Base-by-base conservation (phyloP, 2,329 filamentous ascomycete genomes). In the Parastagonospora nodorum region DNA sequence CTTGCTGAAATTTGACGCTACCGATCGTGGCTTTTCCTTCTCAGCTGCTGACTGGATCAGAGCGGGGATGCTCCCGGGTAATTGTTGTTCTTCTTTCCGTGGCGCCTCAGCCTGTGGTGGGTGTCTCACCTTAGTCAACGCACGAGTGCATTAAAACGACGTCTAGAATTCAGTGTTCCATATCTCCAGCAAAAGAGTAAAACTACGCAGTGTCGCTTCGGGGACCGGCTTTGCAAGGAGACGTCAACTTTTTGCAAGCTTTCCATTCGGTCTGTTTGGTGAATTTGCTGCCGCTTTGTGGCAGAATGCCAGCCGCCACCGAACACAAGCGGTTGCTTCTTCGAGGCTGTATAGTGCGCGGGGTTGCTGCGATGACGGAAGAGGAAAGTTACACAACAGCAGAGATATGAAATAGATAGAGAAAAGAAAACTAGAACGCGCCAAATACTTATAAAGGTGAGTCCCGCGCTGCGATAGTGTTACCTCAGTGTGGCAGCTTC, bases 291-390 rank as follows among this genome's bases (percentile, higher is more conserved):
- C 64, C 72, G 38, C 39, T 51, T 6, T 49, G 46, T 31, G 67
- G 66, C 1, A 45, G 48, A 50, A 50, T 72, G 69, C 64, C 67
- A 71, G 11, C 60, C 67, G 8, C 69, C 68, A 16, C 35, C n/a
- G 14, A 37, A 16, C 35, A 37, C 7, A 16, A 37, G 4, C 4
- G 19, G 8, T 24, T 24, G 19, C 19, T 24, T 24, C 19, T 24
- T 24, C 5, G 5, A 24, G 19, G 19, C 19, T 24, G 19, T 24
- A 24, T 24, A 24, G 19, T 24, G 5, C 19, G 19, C 5, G 19
- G 19, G 19, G 19, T 5, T 5, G 19, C 3, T 24, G 19, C 19
- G 19, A 5, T 24, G 19, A 24, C 19, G 5, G 19, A 5, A 24
- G 19, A 24, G 19, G 19, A 24, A 24, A 24, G 19, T 24, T 3